These are phyloP conservation scores for Exophiala mesophila DNA, from an alignment of 2,329 filamentous ascomycete genomes.

Conservation along the genomic window DNA sequence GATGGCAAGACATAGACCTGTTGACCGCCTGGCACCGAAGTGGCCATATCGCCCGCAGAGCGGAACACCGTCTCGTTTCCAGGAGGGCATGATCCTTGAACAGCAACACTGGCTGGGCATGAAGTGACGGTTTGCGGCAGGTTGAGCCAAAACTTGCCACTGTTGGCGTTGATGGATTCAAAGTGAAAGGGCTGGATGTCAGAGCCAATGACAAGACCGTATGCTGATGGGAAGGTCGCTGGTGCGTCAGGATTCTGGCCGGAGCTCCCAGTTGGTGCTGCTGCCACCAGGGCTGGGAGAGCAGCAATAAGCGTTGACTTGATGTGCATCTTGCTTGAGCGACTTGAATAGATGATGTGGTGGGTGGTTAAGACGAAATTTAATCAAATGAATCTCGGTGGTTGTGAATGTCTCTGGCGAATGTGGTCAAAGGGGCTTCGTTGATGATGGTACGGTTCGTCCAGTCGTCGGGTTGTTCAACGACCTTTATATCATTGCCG, in stretches of 20 bases:
- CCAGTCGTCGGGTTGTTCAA: too few relatives aligned
- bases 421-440: too few relatives aligned
- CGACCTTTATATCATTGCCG: too few relatives aligned
- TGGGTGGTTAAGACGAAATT: too few relatives aligned
- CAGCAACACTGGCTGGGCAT: slow-evolving; percentile 5
- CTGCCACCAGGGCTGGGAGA: slow-evolving; percentile 4
- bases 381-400: too few relatives aligned
- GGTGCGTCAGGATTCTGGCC: slow-evolving; percentile 5
- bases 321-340: slow-evolving; percentile 9
- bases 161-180: slow-evolving; percentile 10
- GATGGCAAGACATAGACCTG: slow-evolving; percentile 51
- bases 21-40: slow-evolving; percentile 57
- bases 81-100: slow-evolving; percentile 4
- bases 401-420: too few relatives aligned
- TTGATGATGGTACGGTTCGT: too few relatives aligned
- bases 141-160: slow-evolving; percentile 10
- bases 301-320: slow-evolving; percentile 7
- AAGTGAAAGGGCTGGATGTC: slow-evolving; percentile 10
- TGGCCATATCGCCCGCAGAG: background rate
- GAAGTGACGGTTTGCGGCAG: slow-evolving; percentile 4
- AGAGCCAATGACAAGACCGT: slow-evolving; percentile 3
- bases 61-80: slow-evolving; percentile 8
- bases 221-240: slow-evolving; percentile 5
- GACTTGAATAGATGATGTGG: too few relatives aligned
- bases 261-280: slow-evolving; percentile 5